Evolutionary conservation across 2,329 filamentous ascomycete species (phyloP), one percentile per base, ranked within the genome.

Genomic region (Diaporthe sp.): DNA sequence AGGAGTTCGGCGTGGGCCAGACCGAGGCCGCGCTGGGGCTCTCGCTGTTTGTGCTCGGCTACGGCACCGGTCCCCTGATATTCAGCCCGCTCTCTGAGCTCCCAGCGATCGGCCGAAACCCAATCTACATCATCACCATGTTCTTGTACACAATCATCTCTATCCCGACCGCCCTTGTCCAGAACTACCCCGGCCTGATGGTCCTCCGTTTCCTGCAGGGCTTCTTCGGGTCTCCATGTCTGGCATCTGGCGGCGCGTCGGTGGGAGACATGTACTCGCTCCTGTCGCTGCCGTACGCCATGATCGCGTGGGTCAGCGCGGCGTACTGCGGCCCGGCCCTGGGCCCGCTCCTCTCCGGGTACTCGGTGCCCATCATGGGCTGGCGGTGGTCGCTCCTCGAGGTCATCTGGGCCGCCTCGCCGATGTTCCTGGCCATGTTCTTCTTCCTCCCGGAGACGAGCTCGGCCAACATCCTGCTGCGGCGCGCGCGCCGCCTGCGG

Each of bases 311-410:
- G 91, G 90, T 90, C 2, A 83, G 86, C 2, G 84, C 87, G 6
- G 84, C 85, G 0, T 87, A 83, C 74, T 83, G 78, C 76, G 80
- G 82, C 80, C 83, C 86, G 71, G 90, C 91, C 13, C 84, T 93
- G 0, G 91, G 91, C 0, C 91, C 91, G 4, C 82, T 93, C 0
- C 83, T 93, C 7, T 88, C 87, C 3, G 91, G 90, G 6, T 93
- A 90, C 80, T 86, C 88, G 7, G 90, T 92, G 8, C 85, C 86
- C 2, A 87, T 85, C 6, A 86, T 90, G 81, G 83, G 82, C 70
- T 93, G 91, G 91, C 86, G 90, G n/a, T 93, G 91, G 91, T 89
- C 89, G 0, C 83, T 91, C 15, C 91, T 89, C 85, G 90, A 92
- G 79, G 89, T 92, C 72, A 84, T 93, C 73, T 93, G 90, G 90